Evolutionary conservation across 768 basidiomycete species (phyloP).

Genomic region (Solioccasus polychromus): DNA sequence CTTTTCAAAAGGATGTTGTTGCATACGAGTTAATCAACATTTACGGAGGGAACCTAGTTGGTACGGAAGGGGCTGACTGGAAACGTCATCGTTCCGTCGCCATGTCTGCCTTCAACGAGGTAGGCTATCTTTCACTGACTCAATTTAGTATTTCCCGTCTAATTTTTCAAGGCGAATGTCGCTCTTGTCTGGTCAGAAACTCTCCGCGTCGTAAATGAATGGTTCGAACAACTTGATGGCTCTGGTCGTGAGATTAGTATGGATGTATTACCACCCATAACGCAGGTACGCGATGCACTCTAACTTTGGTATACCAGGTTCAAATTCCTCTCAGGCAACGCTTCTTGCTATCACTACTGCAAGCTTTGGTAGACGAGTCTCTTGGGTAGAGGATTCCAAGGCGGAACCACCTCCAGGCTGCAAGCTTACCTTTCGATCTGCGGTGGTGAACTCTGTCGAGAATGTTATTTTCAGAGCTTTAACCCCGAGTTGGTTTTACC

Average conservation of each 20-base stretch:
- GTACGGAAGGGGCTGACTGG: slow-evolving; percentile 44
- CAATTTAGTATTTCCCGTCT: not conserved
- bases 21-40: slow-evolving; percentile 43
- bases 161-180: slow-evolving; percentile 38
- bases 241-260: slow-evolving; percentile 18
- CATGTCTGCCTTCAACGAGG: slow-evolving; percentile 52
- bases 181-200: slow-evolving; percentile 50
- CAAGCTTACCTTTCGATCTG: slow-evolving; percentile 37
- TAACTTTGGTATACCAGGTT: not conserved
- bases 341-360: slow-evolving; percentile 42
- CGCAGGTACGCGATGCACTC: slow-evolving; percentile 10
- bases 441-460: slow-evolving; percentile 19
- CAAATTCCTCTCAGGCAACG: slow-evolving; percentile 22
- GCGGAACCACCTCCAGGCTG: slow-evolving; percentile 28
- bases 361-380: slow-evolving; percentile 38
- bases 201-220: slow-evolving; percentile 38
- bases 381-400: slow-evolving; percentile 32
- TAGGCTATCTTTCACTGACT: slow-evolving; percentile 5
- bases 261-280: slow-evolving; percentile 11
- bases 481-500: slow-evolving; percentile 35
- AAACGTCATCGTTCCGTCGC: slow-evolving; percentile 43
- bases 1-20: slow-evolving; percentile 40
- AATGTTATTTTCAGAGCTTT: slow-evolving; percentile 30
- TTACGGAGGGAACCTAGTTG: slow-evolving; percentile 44
- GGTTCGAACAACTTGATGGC: slow-evolving; percentile 39